A percentile compares a stretch with the other conserved stretches of the same genome.
Evolutionary conservation across 768 basidiomycete genomes (phyloP).

Genomic region (Phlebiopsis flavidoalba): DNA sequence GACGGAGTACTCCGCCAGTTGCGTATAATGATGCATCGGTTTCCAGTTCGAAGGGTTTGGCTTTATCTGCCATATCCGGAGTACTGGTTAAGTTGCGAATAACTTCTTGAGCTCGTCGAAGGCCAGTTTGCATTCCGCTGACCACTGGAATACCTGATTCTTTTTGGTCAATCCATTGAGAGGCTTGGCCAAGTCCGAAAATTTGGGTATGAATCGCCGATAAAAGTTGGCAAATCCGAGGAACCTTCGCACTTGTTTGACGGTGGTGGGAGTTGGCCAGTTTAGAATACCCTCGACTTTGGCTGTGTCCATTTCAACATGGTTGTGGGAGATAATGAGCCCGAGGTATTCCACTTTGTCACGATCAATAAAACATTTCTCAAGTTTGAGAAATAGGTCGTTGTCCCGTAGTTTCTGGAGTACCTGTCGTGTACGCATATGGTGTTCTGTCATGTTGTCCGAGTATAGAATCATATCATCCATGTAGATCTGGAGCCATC

Average conservation of each 20-base stretch:
- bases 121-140: neutral
- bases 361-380: constrained; percentile 32
- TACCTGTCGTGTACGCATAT: constrained; percentile 16
- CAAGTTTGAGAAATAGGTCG: constrained; percentile 30
- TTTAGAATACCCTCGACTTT: constrained; percentile 29
- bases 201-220: constrained; percentile 24
- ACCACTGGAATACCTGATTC: neutral
- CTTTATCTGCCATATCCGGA: neutral
- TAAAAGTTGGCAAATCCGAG: constrained; percentile 29
- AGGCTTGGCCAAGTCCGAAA: constrained; percentile 19
- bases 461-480: constrained; percentile 33
- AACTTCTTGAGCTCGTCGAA: neutral
- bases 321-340: constrained; percentile 15
- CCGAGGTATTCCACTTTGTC: constrained; percentile 26
- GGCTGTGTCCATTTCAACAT: constrained; percentile 26
- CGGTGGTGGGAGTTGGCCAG: constrained; percentile 23
- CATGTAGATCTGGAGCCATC: constrained; percentile 37
- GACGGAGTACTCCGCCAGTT: neutral
- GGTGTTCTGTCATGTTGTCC: constrained; percentile 13
- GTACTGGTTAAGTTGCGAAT: neutral
- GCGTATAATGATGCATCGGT: neutral
- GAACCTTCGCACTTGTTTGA: constrained; percentile 19
- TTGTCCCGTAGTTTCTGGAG: constrained; percentile 24
- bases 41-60: neutral
- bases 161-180: constrained; percentile 16